phyloP scores from a whole-genome alignment of 768 basidiomycete genomes.

The Pulveroboletus sp. region DNA sequence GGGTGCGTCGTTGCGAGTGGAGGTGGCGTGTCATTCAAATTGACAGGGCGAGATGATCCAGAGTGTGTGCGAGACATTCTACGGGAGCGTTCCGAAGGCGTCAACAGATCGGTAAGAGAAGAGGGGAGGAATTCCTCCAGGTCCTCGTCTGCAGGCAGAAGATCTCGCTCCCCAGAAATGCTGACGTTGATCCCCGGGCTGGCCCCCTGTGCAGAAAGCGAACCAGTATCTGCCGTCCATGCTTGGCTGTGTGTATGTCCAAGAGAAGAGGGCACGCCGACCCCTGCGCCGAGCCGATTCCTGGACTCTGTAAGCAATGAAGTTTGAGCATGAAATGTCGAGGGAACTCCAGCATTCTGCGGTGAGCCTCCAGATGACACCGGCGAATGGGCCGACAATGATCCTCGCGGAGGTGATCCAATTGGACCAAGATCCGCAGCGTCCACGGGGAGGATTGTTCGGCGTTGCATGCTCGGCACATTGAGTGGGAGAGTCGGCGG shows the following conservation, averaged over 20 bases:
- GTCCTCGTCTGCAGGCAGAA: constrained; percentile 51
- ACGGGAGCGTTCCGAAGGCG: constrained; percentile 79
- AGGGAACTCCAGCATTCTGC: constrained; percentile 45
- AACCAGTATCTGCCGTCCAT: constrained; percentile 28
- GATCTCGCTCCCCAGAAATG: constrained; percentile 42
- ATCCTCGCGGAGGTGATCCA: constrained; percentile 66
- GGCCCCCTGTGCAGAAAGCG: constrained; percentile 17
- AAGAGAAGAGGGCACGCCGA: constrained; percentile 61
- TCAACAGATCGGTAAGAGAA: constrained; percentile 82
- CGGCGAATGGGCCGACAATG: constrained; percentile 51
- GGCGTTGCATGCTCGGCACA: constrained; percentile 45
- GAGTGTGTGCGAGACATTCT: constrained; percentile 75
- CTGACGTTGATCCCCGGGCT: constrained; percentile 14
- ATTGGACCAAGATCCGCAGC: constrained; percentile 73
- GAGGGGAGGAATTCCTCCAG: constrained; percentile 87
- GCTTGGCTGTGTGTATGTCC: constrained; percentile 33
- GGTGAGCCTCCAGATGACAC: constrained; percentile 31
- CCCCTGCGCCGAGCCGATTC: constrained; percentile 25
- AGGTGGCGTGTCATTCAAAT: constrained; percentile 19
- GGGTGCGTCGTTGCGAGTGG: constrained; percentile 10
- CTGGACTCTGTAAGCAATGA: constrained; percentile 36
- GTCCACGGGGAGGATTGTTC: constrained; percentile 33
- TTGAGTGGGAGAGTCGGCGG: constrained; percentile 54
- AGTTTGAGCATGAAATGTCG: constrained; percentile 77
- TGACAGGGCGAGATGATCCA: constrained; percentile 29